Conservation (phyloP, 768 basidiomycete genomes). For the Termitomyces sp. region DNA sequence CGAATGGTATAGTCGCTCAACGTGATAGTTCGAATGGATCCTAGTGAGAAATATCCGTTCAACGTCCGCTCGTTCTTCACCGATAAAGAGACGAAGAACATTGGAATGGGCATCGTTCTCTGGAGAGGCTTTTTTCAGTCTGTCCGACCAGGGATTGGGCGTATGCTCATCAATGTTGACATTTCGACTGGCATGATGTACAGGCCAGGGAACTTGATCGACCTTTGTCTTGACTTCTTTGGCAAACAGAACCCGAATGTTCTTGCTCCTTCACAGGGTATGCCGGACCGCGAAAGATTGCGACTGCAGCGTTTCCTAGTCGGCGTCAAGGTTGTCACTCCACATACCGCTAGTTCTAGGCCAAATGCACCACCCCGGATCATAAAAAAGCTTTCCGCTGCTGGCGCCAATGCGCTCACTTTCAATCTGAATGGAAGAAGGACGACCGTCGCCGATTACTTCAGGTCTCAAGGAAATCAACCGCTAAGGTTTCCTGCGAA, state of each 20-base stretch:
- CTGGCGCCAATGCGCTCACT: slow-evolving; percentile 40
- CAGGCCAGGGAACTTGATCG: slow-evolving; percentile 53
- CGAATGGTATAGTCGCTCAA: slow-evolving; percentile 51
- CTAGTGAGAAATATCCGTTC: slow-evolving; percentile 62
- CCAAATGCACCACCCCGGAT: slow-evolving; percentile 31
- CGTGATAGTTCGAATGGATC: slow-evolving; percentile 72
- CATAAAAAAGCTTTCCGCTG: slow-evolving; percentile 48
- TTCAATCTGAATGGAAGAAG: slow-evolving; percentile 41
- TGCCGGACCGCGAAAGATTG: slow-evolving; percentile 49
- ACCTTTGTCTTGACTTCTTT: slow-evolving; percentile 55
- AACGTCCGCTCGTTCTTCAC: slow-evolving; percentile 76
- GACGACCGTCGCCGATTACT: slow-evolving; percentile 17
- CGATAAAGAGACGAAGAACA: slow-evolving; percentile 39
- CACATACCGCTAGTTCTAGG: slow-evolving; percentile 3
- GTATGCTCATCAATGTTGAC: slow-evolving; percentile 70
- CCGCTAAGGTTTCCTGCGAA: slow-evolving; percentile 41
- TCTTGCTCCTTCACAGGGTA: slow-evolving; percentile 28
- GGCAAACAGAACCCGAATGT: slow-evolving; percentile 24
- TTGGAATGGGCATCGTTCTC: slow-evolving; percentile 61
- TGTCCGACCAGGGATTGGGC: slow-evolving; percentile 59
- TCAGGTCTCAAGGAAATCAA: slow-evolving; percentile 16
- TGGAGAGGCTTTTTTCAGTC: slow-evolving; percentile 85
- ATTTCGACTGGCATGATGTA: slow-evolving; percentile 78
- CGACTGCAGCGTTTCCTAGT: slow-evolving; percentile 31
- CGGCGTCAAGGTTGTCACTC: slow-evolving; percentile 26